Conservation (phyloP, 176 grass and related monocot species). For the Saccharum officinarum region DNA sequence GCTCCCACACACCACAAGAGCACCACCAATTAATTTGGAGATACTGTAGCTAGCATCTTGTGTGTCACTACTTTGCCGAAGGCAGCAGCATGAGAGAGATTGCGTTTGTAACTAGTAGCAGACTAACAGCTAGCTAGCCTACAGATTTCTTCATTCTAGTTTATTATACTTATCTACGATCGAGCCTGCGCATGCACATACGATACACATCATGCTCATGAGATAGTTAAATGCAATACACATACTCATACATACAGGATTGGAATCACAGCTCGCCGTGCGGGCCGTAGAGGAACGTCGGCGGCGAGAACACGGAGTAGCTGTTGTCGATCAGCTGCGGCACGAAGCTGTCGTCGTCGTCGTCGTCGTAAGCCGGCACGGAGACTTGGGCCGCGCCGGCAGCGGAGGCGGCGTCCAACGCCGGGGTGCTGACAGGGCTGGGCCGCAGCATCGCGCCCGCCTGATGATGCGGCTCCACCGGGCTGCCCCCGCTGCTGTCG, state of each 20-base stretch:
- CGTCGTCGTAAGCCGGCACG: not conserved
- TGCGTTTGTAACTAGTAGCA: not conserved
- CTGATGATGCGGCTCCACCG: not conserved
- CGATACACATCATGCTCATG: not conserved
- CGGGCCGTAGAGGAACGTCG: slow-evolving; percentile 53
- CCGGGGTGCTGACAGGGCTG: slow-evolving; percentile 36
- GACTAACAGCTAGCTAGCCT: too few species aligned
- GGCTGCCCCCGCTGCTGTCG: slow-evolving; percentile 1
- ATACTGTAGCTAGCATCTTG: too few species aligned
- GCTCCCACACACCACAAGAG: not conserved
- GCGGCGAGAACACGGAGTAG: slow-evolving; percentile 65
- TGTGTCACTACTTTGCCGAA: not conserved
- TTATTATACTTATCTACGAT: not conserved
- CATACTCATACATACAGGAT: not conserved
- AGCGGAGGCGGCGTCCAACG: slow-evolving; percentile 27
- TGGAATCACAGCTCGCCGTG: slow-evolving; percentile 23
- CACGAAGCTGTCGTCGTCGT: slow-evolving; percentile 45
- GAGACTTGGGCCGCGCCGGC: not conserved
- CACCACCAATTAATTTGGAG: not conserved
- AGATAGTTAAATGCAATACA: not conserved
- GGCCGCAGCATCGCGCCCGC: not conserved
- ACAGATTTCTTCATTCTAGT: too few species aligned
- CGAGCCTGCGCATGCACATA: not conserved
- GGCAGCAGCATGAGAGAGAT: not conserved
- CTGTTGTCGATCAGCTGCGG: slow-evolving; percentile 70